phyloP scores from a whole-genome alignment of 139 green algal genomes.

The Penium margaritaceum region DNA sequence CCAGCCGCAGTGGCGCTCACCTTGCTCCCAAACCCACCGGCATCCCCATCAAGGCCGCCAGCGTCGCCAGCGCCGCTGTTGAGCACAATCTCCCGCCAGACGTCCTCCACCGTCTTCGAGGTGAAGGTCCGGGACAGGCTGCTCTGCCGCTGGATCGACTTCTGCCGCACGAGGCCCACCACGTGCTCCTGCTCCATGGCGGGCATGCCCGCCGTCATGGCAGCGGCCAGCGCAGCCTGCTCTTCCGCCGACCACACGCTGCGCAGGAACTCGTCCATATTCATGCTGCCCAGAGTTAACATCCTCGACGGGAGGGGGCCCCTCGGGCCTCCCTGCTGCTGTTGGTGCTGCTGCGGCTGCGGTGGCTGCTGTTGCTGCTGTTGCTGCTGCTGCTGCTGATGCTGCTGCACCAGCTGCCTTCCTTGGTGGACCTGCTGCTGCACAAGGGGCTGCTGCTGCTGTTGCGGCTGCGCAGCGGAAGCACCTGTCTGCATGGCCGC shows the following conservation, averaged over 20 bases:
- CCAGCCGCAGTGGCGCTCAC: too few relatives aligned
- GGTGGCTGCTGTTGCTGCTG: too few relatives aligned
- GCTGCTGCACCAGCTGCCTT: too few relatives aligned
- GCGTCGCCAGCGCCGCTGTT: conserved; percentile 24
- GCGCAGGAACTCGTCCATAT: conserved; percentile 45
- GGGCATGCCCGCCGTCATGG: not conserved
- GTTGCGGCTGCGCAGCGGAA: too few relatives aligned
- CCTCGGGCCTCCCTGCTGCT: too few relatives aligned
- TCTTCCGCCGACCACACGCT: conserved; percentile 41
- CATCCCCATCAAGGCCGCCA: not conserved
- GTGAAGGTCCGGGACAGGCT: conserved; percentile 24
- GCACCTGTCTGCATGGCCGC: too few relatives aligned
- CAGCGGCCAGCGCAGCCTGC: conserved; percentile 23
- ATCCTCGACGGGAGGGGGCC: too few relatives aligned
- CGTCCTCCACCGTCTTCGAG: conserved; percentile 39
- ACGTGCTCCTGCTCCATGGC: not conserved
- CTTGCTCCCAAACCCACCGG: not conserved
- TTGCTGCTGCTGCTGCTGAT: too few relatives aligned
- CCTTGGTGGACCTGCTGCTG: too few relatives aligned
- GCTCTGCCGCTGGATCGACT: conserved; percentile 9
- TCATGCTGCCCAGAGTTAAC: too few relatives aligned
- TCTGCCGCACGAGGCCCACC: conserved; percentile 1
- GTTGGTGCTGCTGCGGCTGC: too few relatives aligned
- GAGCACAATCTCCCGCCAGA: conserved; percentile 37
- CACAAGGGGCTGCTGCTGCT: too few relatives aligned